A percentile compares a stretch with the other conserved stretches of the same genome.
Conservation (phyloP, 2,329 filamentous ascomycete species). For the Pseudocercospora fuligena region DNA sequence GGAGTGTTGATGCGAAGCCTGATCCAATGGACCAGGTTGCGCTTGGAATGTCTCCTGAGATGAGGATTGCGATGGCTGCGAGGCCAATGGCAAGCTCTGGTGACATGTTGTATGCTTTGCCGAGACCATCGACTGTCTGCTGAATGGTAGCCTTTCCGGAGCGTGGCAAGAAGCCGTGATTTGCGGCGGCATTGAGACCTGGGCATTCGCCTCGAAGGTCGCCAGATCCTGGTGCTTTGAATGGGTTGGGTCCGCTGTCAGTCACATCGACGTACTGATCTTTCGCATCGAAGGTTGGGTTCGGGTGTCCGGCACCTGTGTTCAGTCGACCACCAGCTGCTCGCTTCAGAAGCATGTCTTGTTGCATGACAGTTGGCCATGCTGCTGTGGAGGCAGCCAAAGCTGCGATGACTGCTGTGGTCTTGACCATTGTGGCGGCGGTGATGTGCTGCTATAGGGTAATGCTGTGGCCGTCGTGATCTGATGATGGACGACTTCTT, state of each 20-base stretch:
- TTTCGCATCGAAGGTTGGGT: slow-evolving; percentile 27
- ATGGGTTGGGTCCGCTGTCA: slow-evolving; percentile 33
- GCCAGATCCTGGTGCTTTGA: slow-evolving; percentile 31
- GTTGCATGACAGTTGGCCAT: slow-evolving; percentile 25
- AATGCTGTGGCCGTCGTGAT: too few relatives aligned
- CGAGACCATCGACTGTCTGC: slow-evolving; percentile 32
- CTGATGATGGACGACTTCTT: too few relatives aligned
- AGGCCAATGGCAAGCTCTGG: slow-evolving; percentile 18
- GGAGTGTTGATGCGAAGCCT: slow-evolving; percentile 11
- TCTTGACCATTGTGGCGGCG: slow-evolving; percentile 16
- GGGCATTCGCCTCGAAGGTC: slow-evolving; percentile 39
- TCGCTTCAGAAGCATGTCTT: slow-evolving; percentile 22
- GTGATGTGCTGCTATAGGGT: too few relatives aligned
- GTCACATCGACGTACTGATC: slow-evolving; percentile 31
- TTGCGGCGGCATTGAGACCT: slow-evolving; percentile 17
- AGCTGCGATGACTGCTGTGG: slow-evolving; percentile 15
- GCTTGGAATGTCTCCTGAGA: slow-evolving; percentile 1
- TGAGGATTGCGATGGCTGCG: slow-evolving; percentile 11
- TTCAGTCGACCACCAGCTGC: slow-evolving; percentile 16
- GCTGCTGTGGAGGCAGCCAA: slow-evolving; percentile 20
- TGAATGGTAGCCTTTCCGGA: slow-evolving; percentile 36
- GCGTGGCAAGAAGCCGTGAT: slow-evolving; percentile 24
- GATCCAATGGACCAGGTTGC: slow-evolving; percentile 31
- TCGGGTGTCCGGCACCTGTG: slow-evolving; percentile 23
- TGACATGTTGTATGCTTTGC: slow-evolving; percentile 35